phyloP scores from a whole-genome alignment of 2,329 filamentous ascomycete genomes.

The Penicillium sp. region DNA sequence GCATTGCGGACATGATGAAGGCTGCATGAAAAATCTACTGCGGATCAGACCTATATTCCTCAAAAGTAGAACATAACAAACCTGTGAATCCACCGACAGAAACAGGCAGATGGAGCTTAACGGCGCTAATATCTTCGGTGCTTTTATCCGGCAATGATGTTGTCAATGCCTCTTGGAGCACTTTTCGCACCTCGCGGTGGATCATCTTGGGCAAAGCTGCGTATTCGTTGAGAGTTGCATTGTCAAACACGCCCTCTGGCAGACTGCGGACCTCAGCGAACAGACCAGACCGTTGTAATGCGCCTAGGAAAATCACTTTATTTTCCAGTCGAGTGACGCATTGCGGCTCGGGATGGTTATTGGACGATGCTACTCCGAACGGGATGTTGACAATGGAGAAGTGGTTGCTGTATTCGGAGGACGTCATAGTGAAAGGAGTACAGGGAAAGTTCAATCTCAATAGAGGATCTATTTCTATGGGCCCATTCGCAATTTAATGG shows the following conservation, averaged over 20 bases:
- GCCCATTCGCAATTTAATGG: not conserved
- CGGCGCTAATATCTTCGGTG: conserved; percentile 37
- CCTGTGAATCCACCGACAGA: conserved; percentile 57
- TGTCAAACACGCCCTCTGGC: conserved; percentile 28
- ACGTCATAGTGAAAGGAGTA: conserved; percentile 16
- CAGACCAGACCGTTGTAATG: conserved; percentile 35
- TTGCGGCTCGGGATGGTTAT: conserved; percentile 38
- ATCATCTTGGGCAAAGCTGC: conserved; percentile 45
- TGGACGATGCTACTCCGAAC: conserved; percentile 53
- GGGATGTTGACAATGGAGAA: conserved; percentile 57
- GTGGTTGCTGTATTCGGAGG: conserved; percentile 20
- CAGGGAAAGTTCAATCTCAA: not conserved
- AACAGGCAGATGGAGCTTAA: conserved; percentile 57
- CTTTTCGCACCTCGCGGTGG: conserved; percentile 42
- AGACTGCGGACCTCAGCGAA: conserved; percentile 27
- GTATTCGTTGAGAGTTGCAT: conserved; percentile 51
- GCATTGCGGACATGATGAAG: conserved; percentile 28
- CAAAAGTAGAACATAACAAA: conserved; percentile 56
- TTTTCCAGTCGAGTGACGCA: conserved; percentile 54
- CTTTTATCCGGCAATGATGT: conserved; percentile 14
- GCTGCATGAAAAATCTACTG: conserved; percentile 40
- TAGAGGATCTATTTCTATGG: not conserved
- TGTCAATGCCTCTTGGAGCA: conserved; percentile 31
- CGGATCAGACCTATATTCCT: conserved; percentile 41
- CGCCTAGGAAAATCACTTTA: conserved; percentile 53